Conservation (phyloP, 1,284 basidiomycete species). For the Puccinia hordei region DNA sequence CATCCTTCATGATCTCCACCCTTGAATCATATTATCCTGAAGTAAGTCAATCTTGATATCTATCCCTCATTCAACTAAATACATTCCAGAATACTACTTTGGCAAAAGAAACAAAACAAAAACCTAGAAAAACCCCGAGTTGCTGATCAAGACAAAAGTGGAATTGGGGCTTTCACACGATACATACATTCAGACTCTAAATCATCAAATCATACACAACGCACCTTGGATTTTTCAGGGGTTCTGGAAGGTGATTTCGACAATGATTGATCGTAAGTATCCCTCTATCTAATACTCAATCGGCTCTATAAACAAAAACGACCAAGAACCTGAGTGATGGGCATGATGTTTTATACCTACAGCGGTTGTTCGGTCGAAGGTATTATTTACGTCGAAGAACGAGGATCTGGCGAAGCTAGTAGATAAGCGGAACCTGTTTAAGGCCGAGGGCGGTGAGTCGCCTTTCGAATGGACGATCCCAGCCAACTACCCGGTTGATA, state of each 20-base stretch:
- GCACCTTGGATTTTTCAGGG: conserved; percentile 50
- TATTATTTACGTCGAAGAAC: conserved; percentile 24
- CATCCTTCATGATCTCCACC: conserved; percentile 29
- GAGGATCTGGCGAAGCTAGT: conserved; percentile 18
- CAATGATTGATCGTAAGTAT: conserved; percentile 47
- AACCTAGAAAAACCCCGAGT: neutral
- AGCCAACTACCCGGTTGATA: conserved; percentile 2
- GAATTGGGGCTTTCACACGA: conserved; percentile 1
- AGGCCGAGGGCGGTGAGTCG: conserved; percentile 16
- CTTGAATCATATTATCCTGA: conserved; percentile 49
- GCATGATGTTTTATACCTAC: neutral
- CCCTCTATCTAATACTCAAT: neutral
- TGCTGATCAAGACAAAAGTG: neutral
- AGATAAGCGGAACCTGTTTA: conserved; percentile 12
- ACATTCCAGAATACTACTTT: neutral
- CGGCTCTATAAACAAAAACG: too few relatives aligned
- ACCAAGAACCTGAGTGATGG: too few relatives aligned
- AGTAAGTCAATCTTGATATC: conserved; percentile 8
- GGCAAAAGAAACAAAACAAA: neutral
- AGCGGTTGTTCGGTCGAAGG: conserved; percentile 38
- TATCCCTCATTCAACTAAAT: neutral
- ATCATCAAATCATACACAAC: conserved; percentile 43
- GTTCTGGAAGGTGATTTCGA: conserved; percentile 44
- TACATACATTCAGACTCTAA: conserved; percentile 24
- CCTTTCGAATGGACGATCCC: conserved; percentile 28